Evolutionary conservation across 176 grass and related monocot genomes (phyloP).

Genomic region (Oryza meridionalis): DNA sequence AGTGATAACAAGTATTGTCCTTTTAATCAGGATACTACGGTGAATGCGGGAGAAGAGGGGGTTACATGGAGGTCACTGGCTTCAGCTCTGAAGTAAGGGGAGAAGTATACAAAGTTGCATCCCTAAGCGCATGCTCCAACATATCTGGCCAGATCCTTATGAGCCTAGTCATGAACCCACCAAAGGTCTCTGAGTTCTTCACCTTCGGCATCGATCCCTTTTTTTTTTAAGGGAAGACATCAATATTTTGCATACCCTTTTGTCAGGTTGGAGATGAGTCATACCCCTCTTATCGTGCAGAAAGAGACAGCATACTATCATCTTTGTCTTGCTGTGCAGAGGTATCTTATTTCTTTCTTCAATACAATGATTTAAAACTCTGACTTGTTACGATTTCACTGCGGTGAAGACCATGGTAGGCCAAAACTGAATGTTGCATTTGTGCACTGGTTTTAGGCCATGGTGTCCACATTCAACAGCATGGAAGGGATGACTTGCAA

Average conservation of each 20-base stretch:
- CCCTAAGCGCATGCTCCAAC: conserved; percentile 93
- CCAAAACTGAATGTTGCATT: not conserved
- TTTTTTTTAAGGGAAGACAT: not conserved
- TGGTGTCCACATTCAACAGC: conserved; percentile 65
- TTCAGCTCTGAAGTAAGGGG: conserved; percentile 82
- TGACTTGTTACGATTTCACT: not conserved
- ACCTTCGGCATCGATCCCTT: not conserved
- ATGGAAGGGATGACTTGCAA: conserved; percentile 79
- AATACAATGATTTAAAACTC: not conserved
- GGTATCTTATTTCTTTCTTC: conserved; percentile 37
- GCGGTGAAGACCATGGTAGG: not conserved
- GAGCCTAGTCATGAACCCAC: conserved; percentile 93
- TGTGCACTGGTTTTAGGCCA: conserved; percentile 46
- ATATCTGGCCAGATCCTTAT: conserved; percentile 91
- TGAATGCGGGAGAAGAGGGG: conserved; percentile 97
- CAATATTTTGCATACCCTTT: conserved; percentile 9
- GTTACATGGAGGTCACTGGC: conserved; percentile 94
- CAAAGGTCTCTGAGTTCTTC: conserved; percentile 62
- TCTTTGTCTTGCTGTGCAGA: conserved; percentile 71
- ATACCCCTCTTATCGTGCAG: conserved; percentile 54
- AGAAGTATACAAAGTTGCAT: conserved; percentile 94
- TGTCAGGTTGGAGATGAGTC: conserved; percentile 85
- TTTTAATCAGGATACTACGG: conserved; percentile 75
- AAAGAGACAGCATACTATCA: conserved; percentile 60
- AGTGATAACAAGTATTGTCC: not conserved